phyloP scores from a whole-genome alignment of 164 flowering plant genomes.

The Taxillus chinensis region DNA sequence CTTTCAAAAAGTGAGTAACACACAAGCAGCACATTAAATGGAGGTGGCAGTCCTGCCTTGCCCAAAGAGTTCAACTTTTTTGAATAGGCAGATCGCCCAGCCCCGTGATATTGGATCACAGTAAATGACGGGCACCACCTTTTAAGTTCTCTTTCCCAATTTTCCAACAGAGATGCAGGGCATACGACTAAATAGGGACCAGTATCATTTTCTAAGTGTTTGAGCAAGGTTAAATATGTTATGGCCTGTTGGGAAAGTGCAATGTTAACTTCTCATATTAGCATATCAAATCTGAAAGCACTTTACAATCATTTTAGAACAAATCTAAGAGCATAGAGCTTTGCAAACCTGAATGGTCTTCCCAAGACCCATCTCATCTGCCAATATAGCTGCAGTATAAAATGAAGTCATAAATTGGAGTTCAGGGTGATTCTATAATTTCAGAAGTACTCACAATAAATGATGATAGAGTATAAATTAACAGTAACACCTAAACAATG shows the following conservation, averaged over 20 bases:
- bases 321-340: not conserved
- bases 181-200: conserved; percentile 97
- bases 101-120: conserved; percentile 78
- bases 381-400: conserved; percentile 74
- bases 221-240: conserved; percentile 70
- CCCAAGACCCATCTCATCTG: conserved; percentile 99
- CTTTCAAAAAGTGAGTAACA: conserved; percentile 95
- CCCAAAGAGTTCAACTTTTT: conserved; percentile 57
- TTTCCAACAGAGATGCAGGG: conserved; percentile 93
- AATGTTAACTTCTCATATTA: conserved; percentile 1
- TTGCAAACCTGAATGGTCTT: conserved; percentile 82
- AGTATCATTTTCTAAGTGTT: conserved; percentile 67
- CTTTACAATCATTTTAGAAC: not conserved
- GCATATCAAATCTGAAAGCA: not conserved
- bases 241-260: conserved; percentile 60
- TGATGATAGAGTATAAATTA: no score
- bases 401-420: not conserved
- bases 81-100: conserved; percentile 56
- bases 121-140: conserved; percentile 94
- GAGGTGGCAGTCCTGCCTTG: conserved; percentile 72
- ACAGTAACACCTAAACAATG: no score
- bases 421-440: not conserved
- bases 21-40: conserved; percentile 86
- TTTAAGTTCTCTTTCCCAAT: conserved; percentile 95
- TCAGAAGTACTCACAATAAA: not conserved